Base-by-base conservation (phyloP, 176 grass and related monocot species). In the Panicum miliaceum region DNA sequence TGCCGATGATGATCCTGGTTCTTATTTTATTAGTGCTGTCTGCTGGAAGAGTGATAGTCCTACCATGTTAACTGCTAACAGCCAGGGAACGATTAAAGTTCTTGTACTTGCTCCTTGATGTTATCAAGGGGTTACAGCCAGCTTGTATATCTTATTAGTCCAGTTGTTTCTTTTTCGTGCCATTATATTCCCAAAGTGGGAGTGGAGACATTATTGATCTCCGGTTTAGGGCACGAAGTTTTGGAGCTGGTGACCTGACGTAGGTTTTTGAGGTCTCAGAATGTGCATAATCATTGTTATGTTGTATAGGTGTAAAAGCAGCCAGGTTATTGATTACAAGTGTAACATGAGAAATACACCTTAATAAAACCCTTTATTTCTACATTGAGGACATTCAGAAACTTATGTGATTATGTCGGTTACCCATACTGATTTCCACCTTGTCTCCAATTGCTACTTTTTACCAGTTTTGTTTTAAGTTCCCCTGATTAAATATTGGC, bases 21-120 rank as follows among this genome's bases (percentile, higher is more conserved):
- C 97, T 80, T 96, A 94, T 78, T 99, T 99, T 81, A 99, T 99
- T 46, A 96, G 97, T 34, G 97, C 97, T 40, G 97, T 96, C 66
- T 99, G 93, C 82, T 99, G 97, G 97, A 99, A 99, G 84, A 99
- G 97, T 40, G 93, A 99, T 58, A 99, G 93, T 60, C 91, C 97
- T 68, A 99, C 93, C 12, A 99, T 99, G 97, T 64, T 99, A 75
- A 82, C 93, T 70, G 97, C 97, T 40, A 99, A 99, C 88, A 99
- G 97, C 81, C 97, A 99, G 81, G 97, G 97, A 16, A 99, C 97
- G 36, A 99, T 99, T 74, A 99, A 99, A 73, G 93, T 96, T 73
- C 91, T 99, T 56, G 93, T 96, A 19, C 93, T 99, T 50, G 97
- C 97, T 0, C 89, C 97, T 86, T 99, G 90, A 94, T n/a, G 43